Evolutionary conservation across 805 yeast species (phyloP).

Genomic region (Clavispora fructus): DNA sequence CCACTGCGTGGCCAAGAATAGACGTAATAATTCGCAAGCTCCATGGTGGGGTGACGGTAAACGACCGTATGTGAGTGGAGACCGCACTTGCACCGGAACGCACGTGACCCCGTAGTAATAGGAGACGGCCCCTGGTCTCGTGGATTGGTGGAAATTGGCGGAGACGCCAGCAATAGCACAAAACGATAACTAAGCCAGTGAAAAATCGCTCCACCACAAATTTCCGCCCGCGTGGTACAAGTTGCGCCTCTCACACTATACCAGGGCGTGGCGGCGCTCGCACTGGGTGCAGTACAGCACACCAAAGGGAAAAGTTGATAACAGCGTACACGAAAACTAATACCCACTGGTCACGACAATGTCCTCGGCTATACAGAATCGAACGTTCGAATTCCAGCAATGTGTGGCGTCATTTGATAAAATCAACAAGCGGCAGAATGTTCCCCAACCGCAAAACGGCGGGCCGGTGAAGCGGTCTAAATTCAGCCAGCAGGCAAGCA

Average conservation of each 20-base stretch:
- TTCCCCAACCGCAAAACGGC: constrained; percentile 12
- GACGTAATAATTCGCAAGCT: background rate
- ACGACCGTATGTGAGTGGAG: too few species aligned
- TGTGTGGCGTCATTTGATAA: constrained; percentile 76
- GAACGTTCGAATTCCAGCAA: constrained; percentile 90
- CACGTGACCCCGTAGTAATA: too few species aligned
- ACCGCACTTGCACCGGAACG: too few species aligned
- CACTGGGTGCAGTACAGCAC: background rate
- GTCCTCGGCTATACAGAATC: constrained; percentile 52
- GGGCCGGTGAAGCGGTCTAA: constrained; percentile 27
- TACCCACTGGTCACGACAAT: constrained; percentile 1
- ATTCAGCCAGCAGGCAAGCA: constrained; percentile 61
- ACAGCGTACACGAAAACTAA: background rate
- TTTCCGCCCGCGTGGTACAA: too few species aligned
- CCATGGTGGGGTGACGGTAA: too few species aligned
- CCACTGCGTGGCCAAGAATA: background rate
- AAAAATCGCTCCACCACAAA: too few species aligned
- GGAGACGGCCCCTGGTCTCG: too few species aligned
- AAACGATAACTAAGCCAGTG: too few species aligned
- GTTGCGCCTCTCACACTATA: background rate
- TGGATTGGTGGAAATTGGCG: too few species aligned
- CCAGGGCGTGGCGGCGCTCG: background rate
- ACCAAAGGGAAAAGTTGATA: background rate
- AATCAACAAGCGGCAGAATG: constrained; percentile 41
- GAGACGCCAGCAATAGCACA: too few species aligned